Conservation (phyloP, 2,329 filamentous ascomycete genomes). For the Botrytis sinoallii region DNA sequence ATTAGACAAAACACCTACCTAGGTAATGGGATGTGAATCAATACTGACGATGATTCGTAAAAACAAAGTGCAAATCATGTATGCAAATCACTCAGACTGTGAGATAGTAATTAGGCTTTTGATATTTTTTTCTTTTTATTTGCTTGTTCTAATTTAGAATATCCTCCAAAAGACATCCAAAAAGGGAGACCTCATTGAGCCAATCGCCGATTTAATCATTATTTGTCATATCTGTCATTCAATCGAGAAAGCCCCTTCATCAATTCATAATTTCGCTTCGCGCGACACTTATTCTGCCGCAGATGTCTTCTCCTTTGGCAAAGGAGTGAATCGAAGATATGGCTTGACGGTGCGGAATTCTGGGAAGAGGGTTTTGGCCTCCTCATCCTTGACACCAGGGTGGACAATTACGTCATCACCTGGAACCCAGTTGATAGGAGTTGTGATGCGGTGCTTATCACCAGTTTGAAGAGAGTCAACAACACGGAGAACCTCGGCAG, state of each 20-base stretch:
- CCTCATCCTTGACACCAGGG: conserved; percentile 75
- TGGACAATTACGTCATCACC: conserved; percentile 93
- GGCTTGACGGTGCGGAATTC: conserved; percentile 67
- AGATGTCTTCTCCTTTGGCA: conserved; percentile 52
- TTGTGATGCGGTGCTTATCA: conserved; percentile 84
- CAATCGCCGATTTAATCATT: conserved; percentile 1
- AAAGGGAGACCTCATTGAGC: neutral
- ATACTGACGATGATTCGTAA: neutral
- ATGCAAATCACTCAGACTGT: neutral
- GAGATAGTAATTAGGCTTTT: neutral
- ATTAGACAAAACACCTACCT: neutral
- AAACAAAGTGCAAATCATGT: neutral
- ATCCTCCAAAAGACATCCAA: neutral
- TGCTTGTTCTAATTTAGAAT: neutral
- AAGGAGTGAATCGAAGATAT: conserved; percentile 70
- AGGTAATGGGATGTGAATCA: neutral
- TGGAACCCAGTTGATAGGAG: conserved; percentile 85
- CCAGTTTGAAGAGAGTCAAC: conserved; percentile 77
- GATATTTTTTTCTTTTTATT: neutral
- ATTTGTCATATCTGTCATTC: neutral
- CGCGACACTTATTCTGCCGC: conserved; percentile 28
- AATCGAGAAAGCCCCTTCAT: neutral
- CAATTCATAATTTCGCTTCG: conserved; percentile 1
- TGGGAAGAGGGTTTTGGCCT: conserved; percentile 85
- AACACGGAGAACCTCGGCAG: conserved; percentile 73